Percentiles rank a stretch among this genome's conserved stretches.
These are phyloP conservation scores for Talaromyces rugulosus DNA, from an alignment of 2,329 filamentous ascomycete species.

Conservation along the genomic window DNA sequence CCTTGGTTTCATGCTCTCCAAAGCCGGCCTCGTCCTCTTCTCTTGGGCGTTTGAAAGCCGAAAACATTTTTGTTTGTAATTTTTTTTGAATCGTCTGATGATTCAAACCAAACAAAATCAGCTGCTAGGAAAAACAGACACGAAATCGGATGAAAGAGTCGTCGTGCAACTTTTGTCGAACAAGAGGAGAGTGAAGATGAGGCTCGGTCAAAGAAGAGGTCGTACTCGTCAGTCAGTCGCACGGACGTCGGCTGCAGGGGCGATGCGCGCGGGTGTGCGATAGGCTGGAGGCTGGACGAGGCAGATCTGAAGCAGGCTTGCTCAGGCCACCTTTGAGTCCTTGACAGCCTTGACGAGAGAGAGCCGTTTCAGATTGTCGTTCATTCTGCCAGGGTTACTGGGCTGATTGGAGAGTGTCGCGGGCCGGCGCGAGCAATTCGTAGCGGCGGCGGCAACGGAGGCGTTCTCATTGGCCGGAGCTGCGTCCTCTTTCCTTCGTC, in stretches of 20 bases:
- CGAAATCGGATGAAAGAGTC: background rate
- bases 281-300: background rate
- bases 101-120: background rate
- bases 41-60: slow-evolving; percentile 23
- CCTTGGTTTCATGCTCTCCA: slow-evolving; percentile 43
- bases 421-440: background rate
- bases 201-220: background rate
- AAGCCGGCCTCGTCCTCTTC: slow-evolving; percentile 57
- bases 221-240: background rate
- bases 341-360: background rate
- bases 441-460: background rate
- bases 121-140: background rate
- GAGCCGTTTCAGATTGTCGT: background rate
- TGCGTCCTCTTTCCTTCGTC: background rate
- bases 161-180: background rate
- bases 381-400: background rate
- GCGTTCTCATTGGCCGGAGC: background rate
- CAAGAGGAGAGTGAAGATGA: background rate
- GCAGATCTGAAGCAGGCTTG: background rate
- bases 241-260: background rate
- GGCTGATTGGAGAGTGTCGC: background rate
- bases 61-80: slow-evolving; percentile 17
- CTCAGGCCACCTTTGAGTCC: too few species aligned
- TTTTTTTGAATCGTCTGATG: background rate
- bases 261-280: background rate